Evolutionary conservation across 2,329 filamentous ascomycete genomes (phyloP), one percentile per base, ranked within the genome.

Genomic region (Allantophomopsis cytisporea): DNA sequence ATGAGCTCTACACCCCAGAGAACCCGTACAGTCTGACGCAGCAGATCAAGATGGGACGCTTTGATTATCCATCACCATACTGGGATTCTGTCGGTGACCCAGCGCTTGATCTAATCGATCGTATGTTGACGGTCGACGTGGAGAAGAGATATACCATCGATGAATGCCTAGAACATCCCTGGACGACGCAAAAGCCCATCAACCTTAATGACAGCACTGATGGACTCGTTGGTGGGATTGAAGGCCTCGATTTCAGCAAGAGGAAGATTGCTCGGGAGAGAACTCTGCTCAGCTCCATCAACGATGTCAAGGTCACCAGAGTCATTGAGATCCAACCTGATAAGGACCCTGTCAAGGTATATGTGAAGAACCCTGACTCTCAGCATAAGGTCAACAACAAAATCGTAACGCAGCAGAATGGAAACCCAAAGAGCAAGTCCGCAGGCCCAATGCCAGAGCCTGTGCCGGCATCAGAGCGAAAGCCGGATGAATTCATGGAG

Each of bases 1-100:
- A 98, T 52, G 91, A 98, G 60, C 75, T 96, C 0, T 84, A 80
- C 60, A 79, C 77, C 1, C 62, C 62, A 30, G 80, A 94, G 35
- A 91, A 88, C 48, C 91, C 91, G 2, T 95, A 85, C 55, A 85
- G 73, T 0, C 68, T 96, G 35, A 83, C 82, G 2, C 81, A 94
- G 50, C 88, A 96, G 62, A 96, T 94, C 61, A 88, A 83, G 58
- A 73, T 75, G 58, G 91, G 85, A 13, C 73, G 78, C 15, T 98
- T 94, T 54, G 84, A 95, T 59, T 98, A 95, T 54, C 89, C 91
- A 1, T 93, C 86, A 2, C 91, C 91, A 0, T 96, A 96, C 60
- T 98, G 87, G 87, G 86, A 94, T 58, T 75, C 77, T 2, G 78
- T 94, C 21, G 80, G 83, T 52, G 88, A 96, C 47, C 73, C 82